Conservation (phyloP, 2,329 filamentous ascomycete genomes). For the Ceratocystis variospora region DNA sequence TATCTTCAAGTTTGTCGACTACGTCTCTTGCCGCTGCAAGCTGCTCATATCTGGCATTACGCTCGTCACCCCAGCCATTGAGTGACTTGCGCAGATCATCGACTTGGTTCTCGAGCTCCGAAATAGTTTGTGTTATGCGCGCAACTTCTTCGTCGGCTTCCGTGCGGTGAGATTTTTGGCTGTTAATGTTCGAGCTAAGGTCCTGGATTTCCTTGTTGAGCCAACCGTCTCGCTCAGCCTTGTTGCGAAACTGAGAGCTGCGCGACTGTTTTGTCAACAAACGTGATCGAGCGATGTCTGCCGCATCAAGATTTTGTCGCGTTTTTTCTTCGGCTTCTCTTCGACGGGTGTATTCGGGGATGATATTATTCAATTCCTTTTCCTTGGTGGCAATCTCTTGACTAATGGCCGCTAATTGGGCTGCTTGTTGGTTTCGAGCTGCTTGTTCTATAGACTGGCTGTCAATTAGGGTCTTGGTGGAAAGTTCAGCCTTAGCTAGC, state of each 20-base stretch:
- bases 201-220: conserved; percentile 69
- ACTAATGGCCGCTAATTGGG: conserved; percentile 58
- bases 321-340: conserved; percentile 59
- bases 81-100: conserved; percentile 55
- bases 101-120: conserved; percentile 58
- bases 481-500: conserved; percentile 74
- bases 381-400: conserved; percentile 64
- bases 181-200: conserved; percentile 59
- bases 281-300: conserved; percentile 60
- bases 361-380: conserved; percentile 56
- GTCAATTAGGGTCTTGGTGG: conserved; percentile 68
- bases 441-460: conserved; percentile 67
- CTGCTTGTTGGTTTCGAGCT: conserved; percentile 54
- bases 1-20: conserved; percentile 66
- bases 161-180: conserved; percentile 70
- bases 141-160: conserved; percentile 73
- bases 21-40: conserved; percentile 65
- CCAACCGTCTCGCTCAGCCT: conserved; percentile 75
- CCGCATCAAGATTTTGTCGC: conserved; percentile 58
- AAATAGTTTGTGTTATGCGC: conserved; percentile 56
- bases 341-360: conserved; percentile 61
- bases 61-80: conserved; percentile 63
- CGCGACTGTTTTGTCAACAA: conserved; percentile 87
- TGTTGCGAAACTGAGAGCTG: conserved; percentile 74
- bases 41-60: conserved; percentile 57